These are phyloP conservation scores for Mycena amicta DNA, from an alignment of 768 basidiomycete species.

Conservation along the genomic window DNA sequence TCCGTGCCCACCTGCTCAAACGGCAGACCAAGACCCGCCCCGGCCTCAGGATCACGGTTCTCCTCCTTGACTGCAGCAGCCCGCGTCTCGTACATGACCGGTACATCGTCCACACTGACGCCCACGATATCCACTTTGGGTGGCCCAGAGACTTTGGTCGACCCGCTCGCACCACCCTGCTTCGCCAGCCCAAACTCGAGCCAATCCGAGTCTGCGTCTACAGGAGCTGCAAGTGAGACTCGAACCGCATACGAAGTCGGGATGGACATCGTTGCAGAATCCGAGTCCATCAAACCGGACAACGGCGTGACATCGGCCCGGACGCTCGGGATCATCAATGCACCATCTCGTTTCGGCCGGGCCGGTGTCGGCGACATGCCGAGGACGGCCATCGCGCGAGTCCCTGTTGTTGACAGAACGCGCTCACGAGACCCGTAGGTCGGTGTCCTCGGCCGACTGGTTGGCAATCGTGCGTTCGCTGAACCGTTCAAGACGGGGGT, in stretches of 20 bases:
- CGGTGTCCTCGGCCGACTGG: constrained; percentile 40
- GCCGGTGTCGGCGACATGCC: constrained; percentile 16
- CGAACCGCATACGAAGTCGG: constrained; percentile 63
- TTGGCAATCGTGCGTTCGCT: constrained; percentile 20
- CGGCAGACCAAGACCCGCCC: constrained; percentile 38
- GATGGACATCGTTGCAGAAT: constrained; percentile 29
- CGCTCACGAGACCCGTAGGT: constrained; percentile 32
- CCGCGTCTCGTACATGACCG: constrained; percentile 61
- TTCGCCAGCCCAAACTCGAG: constrained; percentile 75
- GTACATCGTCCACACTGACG: constrained; percentile 65
- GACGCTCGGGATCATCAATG: constrained; percentile 64
- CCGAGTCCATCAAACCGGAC: too few relatives aligned
- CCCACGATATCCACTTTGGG: constrained; percentile 58
- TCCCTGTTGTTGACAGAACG: constrained; percentile 27
- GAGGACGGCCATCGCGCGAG: constrained; percentile 24
- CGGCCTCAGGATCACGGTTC: too few relatives aligned
- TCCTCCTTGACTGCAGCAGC: constrained; percentile 39
- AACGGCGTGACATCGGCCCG: constrained; percentile 57
- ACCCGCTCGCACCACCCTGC: constrained; percentile 22
- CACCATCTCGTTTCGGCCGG: constrained; percentile 51
- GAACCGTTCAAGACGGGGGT: neutral
- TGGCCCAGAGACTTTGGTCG: too few relatives aligned
- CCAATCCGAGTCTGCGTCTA: constrained; percentile 66
- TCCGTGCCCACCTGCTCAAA: constrained; percentile 60
- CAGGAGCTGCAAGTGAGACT: constrained; percentile 56